Evolutionary conservation across 2,329 filamentous ascomycete species (phyloP).

Genomic region (Ceratocystis ficicola): DNA sequence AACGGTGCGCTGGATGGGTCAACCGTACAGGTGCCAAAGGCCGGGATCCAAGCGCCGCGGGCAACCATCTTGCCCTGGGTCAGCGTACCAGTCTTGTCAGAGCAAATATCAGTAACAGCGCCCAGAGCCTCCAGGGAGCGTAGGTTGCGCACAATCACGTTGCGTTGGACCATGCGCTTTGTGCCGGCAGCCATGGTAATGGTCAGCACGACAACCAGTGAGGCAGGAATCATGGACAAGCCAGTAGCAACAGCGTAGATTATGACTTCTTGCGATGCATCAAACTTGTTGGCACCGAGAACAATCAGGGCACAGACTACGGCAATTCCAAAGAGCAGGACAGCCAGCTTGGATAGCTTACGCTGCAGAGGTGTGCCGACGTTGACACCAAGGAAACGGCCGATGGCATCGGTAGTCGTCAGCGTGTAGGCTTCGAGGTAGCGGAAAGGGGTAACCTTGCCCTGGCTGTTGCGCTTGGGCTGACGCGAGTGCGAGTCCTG

Average conservation of each 20-base stretch:
- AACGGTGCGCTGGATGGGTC: conserved; percentile 43
- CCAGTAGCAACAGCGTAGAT: conserved; percentile 40
- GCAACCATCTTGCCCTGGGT: conserved; percentile 54
- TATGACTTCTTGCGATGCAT: conserved; percentile 45
- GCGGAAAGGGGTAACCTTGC: conserved; percentile 41
- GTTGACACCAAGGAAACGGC: conserved; percentile 53
- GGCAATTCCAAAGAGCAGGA: conserved; percentile 54
- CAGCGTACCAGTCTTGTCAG: conserved; percentile 47
- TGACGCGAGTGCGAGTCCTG: conserved; percentile 41
- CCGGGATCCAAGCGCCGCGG: conserved; percentile 47
- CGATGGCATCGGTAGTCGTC: conserved; percentile 46
- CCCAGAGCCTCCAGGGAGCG: conserved; percentile 47
- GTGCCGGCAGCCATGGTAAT: conserved; percentile 47
- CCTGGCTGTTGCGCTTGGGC: conserved; percentile 41
- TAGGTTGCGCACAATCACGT: conserved; percentile 43
- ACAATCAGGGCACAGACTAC: conserved; percentile 59
- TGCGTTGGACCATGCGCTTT: conserved; percentile 40
- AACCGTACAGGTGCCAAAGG: conserved; percentile 45
- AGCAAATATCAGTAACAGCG: conserved; percentile 46
- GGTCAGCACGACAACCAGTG: conserved; percentile 41
- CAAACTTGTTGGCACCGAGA: conserved; percentile 49
- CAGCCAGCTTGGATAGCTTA: conserved; percentile 55
- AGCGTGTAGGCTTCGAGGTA: conserved; percentile 37
- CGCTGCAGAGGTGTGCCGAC: conserved; percentile 58
- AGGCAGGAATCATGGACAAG: conserved; percentile 41